These are phyloP conservation scores for Picea sitchensis DNA, from an alignment of 75 land plant species.

Conservation along the genomic window DNA sequence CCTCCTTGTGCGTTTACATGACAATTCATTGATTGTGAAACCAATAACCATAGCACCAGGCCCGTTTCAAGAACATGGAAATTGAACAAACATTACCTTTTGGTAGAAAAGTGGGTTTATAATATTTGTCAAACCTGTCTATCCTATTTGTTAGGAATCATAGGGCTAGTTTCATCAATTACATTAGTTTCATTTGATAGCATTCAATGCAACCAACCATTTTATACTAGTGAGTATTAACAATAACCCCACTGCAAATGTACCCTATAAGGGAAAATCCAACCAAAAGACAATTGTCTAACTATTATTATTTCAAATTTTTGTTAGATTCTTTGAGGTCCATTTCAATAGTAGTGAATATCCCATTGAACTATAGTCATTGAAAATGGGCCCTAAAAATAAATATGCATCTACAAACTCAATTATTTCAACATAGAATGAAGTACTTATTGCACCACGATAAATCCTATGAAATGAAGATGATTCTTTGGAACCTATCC, in stretches of 20 bases:
- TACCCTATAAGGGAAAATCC: no score
- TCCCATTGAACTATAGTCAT: slow-evolving; percentile 55
- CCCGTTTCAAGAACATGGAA: no score
- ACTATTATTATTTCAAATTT: background rate
- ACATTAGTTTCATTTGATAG: slow-evolving; percentile 29
- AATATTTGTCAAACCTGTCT: no score
- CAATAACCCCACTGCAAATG: background rate
- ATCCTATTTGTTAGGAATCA: slow-evolving; percentile 3
- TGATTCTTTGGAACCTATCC: slow-evolving; percentile 24
- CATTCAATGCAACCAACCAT: slow-evolving; percentile 24
- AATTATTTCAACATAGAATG: slow-evolving; percentile 29
- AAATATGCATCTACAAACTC: slow-evolving; percentile 39
- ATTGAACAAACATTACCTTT: no score
- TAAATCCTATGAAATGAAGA: slow-evolving; percentile 42
- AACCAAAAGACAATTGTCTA: background rate
- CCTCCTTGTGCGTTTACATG: no score
- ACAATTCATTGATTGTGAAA: no score
- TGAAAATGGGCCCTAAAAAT: slow-evolving; percentile 45
- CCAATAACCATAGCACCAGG: no score
- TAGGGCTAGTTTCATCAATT: slow-evolving; percentile 37
- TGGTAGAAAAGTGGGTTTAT: no score
- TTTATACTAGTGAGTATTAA: background rate
- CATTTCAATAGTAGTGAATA: slow-evolving; percentile 33
- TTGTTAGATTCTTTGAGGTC: background rate
- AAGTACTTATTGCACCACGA: slow-evolving; percentile 40